Conservation (phyloP, 805 yeast genomes). For the Saturnispora hagleri region DNA sequence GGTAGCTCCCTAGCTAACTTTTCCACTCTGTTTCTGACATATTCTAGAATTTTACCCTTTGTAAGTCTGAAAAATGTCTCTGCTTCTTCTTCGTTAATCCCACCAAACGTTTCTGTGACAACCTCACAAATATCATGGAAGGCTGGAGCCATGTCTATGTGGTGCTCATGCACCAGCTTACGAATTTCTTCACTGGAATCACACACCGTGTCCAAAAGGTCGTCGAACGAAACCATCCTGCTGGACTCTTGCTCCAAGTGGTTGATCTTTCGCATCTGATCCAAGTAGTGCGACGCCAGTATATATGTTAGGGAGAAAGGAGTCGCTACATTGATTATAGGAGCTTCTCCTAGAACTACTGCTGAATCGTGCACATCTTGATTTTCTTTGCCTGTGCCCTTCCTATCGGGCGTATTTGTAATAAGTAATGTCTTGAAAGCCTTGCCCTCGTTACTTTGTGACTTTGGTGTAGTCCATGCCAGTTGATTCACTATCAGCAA, state of each 20-base stretch:
- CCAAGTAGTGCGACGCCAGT: neutral
- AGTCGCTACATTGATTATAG: neutral
- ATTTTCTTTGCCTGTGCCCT: neutral
- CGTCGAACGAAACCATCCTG: slow-evolving; percentile 34
- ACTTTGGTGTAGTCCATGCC: slow-evolving; percentile 16
- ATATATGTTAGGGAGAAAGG: neutral
- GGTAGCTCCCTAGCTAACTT: slow-evolving; percentile 33
- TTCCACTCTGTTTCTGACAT: slow-evolving; percentile 31
- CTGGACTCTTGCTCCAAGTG: slow-evolving; percentile 2
- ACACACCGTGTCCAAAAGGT: slow-evolving; percentile 27
- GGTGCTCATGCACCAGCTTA: neutral
- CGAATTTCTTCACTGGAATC: neutral
- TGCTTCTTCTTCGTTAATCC: slow-evolving; percentile 29
- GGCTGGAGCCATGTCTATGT: neutral
- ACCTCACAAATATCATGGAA: slow-evolving; percentile 28
- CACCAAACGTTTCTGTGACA: slow-evolving; percentile 32
- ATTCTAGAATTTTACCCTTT: slow-evolving; percentile 28
- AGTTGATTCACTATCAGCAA: slow-evolving; percentile 22
- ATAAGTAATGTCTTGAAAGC: neutral
- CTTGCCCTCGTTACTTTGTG: slow-evolving; percentile 8
- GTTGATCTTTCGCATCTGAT: neutral
- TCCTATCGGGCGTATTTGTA: neutral
- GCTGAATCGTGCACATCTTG: neutral
- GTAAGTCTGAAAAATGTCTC: slow-evolving; percentile 39
- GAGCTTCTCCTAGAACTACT: neutral